These are phyloP conservation scores for Clavispora santaluciae DNA, from an alignment of 805 yeast species.

Conservation along the genomic window DNA sequence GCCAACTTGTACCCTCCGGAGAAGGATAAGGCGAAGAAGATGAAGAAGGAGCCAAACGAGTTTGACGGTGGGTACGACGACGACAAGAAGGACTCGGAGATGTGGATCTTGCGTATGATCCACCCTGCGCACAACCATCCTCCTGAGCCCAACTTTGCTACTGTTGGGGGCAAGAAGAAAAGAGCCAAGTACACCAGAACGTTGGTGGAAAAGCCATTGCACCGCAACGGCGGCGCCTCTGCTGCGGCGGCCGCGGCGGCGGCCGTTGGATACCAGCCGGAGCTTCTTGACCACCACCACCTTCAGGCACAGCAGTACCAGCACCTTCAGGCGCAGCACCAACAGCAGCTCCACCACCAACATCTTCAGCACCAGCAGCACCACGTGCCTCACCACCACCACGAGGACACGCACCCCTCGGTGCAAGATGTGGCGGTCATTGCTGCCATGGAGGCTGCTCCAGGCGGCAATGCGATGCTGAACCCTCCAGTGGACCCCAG, in stretches of 20 bases:
- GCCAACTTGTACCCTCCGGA: conserved; percentile 37
- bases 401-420: conserved; percentile 22
- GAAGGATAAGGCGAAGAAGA: conserved; percentile 35
- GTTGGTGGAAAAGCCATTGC: conserved; percentile 42
- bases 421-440: conserved; percentile 40
- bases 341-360: conserved; percentile 21
- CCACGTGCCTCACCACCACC: conserved; percentile 23
- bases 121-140: conserved; percentile 43
- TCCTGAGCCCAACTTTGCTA: conserved; percentile 32
- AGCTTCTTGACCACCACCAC: conserved; percentile 20
- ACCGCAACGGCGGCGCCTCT: conserved; percentile 18
- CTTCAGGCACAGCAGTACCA: conserved; percentile 18
- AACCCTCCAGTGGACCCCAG: conserved; percentile 31
- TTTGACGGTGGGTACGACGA: conserved; percentile 17
- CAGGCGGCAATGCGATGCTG: conserved; percentile 22
- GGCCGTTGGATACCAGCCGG: conserved; percentile 20
- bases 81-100: conserved; percentile 25
- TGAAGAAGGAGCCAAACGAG: conserved; percentile 22
- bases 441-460: conserved; percentile 38
- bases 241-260: conserved; percentile 25
- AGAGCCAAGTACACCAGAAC: conserved; percentile 36
- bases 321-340: conserved; percentile 19
- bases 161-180: conserved; percentile 30
- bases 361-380: conserved; percentile 17
- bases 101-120: conserved; percentile 46